A percentile compares a stretch with the other conserved stretches of the same genome.
Evolutionary conservation across 164 flowering plant species (phyloP).

Genomic region (Aristolochia californica): DNA sequence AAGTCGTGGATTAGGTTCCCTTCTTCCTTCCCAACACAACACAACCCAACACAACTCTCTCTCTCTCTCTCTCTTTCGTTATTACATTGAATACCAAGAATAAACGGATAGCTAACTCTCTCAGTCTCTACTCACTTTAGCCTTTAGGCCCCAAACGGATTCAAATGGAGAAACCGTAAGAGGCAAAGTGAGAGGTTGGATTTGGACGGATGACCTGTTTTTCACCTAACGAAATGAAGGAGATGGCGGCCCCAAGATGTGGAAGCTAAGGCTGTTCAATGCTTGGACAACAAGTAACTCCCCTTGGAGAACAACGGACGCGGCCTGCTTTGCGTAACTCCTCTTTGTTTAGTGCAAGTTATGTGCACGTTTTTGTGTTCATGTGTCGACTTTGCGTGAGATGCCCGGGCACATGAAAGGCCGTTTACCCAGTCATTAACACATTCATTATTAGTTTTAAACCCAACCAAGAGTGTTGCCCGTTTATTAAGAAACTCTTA

Average conservation of each 20-base stretch:
- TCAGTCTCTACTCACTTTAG: too few species aligned
- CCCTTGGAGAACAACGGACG: too few species aligned
- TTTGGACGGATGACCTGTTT: neutral
- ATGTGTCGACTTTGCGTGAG: slow-evolving; percentile 2
- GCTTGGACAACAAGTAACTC: neutral
- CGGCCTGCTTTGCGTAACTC: too few species aligned
- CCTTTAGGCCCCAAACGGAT: neutral
- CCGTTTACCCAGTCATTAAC: neutral
- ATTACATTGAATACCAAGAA: slow-evolving; percentile 17
- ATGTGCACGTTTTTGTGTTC: too few species aligned
- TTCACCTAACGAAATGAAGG: too few species aligned
- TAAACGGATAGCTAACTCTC: slow-evolving; percentile 15
- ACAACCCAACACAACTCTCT: too few species aligned
- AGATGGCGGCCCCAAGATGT: too few species aligned
- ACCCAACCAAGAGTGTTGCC: too few species aligned
- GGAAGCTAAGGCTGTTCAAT: too few species aligned
- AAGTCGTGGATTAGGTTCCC: slow-evolving; percentile 23
- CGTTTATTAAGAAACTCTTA: too few species aligned
- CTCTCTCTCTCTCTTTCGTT: slow-evolving; percentile 15
- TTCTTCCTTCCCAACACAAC: slow-evolving; percentile 30
- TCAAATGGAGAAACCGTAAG: neutral
- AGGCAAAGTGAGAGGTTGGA: neutral
- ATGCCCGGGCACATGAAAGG: neutral
- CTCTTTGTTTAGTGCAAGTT: too few species aligned
- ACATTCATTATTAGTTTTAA: too few species aligned